Percentiles rank a stretch among this genome's conserved stretches.
Evolutionary conservation across 108 stramenopile genomes (phyloP).

Genomic region (Nitzschia sp.): DNA sequence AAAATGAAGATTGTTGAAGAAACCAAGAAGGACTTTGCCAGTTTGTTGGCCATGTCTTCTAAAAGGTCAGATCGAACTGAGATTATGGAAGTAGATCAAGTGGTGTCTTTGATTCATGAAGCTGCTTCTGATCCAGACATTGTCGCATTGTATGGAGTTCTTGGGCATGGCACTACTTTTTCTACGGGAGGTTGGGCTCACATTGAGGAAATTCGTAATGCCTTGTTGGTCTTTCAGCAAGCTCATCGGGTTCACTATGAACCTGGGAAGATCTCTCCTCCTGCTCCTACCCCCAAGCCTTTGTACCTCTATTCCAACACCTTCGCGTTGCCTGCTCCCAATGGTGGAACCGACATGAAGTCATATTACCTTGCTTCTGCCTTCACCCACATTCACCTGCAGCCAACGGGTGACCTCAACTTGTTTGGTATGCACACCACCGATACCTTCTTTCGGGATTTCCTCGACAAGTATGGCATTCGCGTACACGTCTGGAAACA

Average conservation of each 20-base stretch:
- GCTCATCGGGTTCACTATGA: constrained; percentile 66
- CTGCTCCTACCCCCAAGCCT: constrained; percentile 25
- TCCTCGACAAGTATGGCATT: constrained; percentile 69
- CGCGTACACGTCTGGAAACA: constrained; percentile 76
- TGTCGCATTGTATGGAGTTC: constrained; percentile 59
- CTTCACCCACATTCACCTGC: constrained; percentile 65
- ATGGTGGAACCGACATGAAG: constrained; percentile 42
- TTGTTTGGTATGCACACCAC: constrained; percentile 53
- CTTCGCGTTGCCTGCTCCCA: constrained; percentile 37
- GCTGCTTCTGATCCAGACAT: constrained; percentile 72
- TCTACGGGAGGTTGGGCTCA: constrained; percentile 63
- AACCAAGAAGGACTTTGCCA: constrained; percentile 15
- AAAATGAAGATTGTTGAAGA: constrained; percentile 64
- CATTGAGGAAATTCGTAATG: constrained; percentile 75
- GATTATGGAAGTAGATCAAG: constrained; percentile 46
- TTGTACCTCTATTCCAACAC: constrained; percentile 54
- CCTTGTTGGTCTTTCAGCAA: constrained; percentile 64
- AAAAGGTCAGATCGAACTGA: background rate
- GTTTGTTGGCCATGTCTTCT: constrained; percentile 3
- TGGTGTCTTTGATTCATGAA: constrained; percentile 61
- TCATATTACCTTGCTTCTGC: constrained; percentile 70
- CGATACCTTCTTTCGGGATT: constrained; percentile 51
- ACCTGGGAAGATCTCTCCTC: constrained; percentile 28
- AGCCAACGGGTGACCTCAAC: constrained; percentile 59
- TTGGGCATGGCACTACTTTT: constrained; percentile 55